phyloP scores from a whole-genome alignment of 176 grass and related monocot genomes.

The Oryza officinalis region DNA sequence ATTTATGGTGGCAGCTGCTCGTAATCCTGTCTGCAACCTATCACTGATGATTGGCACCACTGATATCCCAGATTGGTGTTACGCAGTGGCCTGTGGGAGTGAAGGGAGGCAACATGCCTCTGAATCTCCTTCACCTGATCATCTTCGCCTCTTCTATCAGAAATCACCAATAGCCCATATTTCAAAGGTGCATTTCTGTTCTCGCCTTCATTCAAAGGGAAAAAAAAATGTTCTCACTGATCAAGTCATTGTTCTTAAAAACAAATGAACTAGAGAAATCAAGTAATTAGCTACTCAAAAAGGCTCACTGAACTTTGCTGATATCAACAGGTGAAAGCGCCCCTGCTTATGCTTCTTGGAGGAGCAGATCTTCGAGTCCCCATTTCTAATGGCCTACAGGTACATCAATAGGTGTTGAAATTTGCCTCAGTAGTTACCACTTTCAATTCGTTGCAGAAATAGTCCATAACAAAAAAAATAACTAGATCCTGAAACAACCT shows the following conservation, averaged over 20 bases:
- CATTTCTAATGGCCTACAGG: conserved; percentile 57
- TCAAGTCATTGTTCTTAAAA: neutral
- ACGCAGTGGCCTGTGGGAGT: conserved; percentile 56
- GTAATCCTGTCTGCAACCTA: conserved; percentile 87
- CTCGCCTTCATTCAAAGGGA: too few relatives aligned
- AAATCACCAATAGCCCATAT: conserved; percentile 81
- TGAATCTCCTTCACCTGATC: conserved; percentile 53
- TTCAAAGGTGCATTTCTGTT: conserved; percentile 47
- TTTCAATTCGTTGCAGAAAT: neutral
- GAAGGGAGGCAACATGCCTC: conserved; percentile 66
- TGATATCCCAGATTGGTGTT: conserved; percentile 89
- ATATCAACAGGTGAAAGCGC: conserved; percentile 47
- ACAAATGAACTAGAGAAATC: neutral
- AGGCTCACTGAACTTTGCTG: neutral
- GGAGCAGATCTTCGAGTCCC: conserved; percentile 60
- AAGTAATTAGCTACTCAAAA: neutral
- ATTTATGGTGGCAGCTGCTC: conserved; percentile 67
- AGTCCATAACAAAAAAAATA: neutral
- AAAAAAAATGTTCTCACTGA: neutral
- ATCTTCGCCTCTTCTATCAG: conserved; percentile 64
- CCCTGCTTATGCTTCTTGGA: conserved; percentile 64
- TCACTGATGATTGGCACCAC: conserved; percentile 81
- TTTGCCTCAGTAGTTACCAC: neutral
- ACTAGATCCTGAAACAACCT: neutral
- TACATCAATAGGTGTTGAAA: neutral